Base-by-base conservation (phyloP, 129 eudicot species). In the Arctium lappa region DNA sequence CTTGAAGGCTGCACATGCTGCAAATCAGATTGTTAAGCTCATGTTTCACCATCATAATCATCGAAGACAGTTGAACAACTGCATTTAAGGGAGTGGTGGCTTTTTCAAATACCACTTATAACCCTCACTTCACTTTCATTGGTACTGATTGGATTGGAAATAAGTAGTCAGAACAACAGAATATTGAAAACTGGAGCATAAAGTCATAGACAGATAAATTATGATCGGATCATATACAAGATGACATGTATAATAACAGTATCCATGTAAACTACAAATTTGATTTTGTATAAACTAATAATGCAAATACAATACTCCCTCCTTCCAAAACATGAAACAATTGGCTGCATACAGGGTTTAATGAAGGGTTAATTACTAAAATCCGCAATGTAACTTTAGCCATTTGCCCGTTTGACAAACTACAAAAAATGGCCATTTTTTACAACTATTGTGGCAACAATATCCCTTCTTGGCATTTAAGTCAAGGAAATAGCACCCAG, bases 1-100 rank as follows among this genome's bases (percentile, higher is more conserved):
- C 90, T 89, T 34, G 78, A 89, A 34, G 90, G 90, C 38, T 94
- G 87, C 18, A 82, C 94, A 89, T 94, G 93, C 88, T 74, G 50
- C 63, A 56, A 42, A 75, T 72, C 74, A 50, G 40, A 38, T 77
- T 29, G 38, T 73, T n/a, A 40, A 27, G 31, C 82, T 39, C 38
- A 42, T 16, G 9, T 65, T 31, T 69, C 37, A 8, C 8, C 13
- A 44, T 12, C 48, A 46, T 27, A 11, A 75, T 60, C 53, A 48
- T 27, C 34, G 11, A 34, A 32, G 10, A 72, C 44, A 74, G 9
- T 29, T 42, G 9, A 71, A 71, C 33, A 74, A 22, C 11, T 42
- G 75, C n/a, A 44, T 60, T 60, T 56, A 5, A 15, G 66, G 6
- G 66, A 56, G 27, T 56, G 8, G 66, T 56, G 38, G 60, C 65